phyloP scores from a whole-genome alignment of 345 rosid species.

The Adansonia digitata region DNA sequence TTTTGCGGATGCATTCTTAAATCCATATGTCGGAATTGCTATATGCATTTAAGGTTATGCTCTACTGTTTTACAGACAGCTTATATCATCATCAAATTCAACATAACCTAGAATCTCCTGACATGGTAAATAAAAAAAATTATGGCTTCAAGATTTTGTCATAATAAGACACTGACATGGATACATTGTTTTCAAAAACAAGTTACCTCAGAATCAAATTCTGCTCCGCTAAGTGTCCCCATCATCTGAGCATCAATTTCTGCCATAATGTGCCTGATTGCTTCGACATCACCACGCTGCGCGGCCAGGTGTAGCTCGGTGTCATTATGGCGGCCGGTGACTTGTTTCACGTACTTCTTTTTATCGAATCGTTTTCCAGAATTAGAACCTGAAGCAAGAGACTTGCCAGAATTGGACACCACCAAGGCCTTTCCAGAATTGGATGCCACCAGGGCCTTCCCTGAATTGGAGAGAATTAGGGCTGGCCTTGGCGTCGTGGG shows the following conservation, averaged over 20 bases:
- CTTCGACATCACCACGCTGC: conserved; percentile 63
- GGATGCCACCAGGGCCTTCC: conserved; percentile 21
- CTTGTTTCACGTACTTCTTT: conserved; percentile 91
- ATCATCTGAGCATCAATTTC: conserved; percentile 77
- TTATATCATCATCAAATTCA: background rate
- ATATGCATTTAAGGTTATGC: too few relatives aligned
- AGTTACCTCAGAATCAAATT: conserved; percentile 67
- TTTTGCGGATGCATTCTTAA: background rate
- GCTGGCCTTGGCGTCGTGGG: conserved; percentile 37
- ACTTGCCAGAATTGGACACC: conserved; percentile 52
- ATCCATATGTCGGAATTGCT: too few relatives aligned
- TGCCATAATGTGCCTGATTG: conserved; percentile 54
- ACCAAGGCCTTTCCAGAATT: conserved; percentile 25
- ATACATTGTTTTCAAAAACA: background rate
- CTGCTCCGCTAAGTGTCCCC: conserved; percentile 60
- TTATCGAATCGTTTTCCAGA: conserved; percentile 78
- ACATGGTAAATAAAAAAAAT: background rate
- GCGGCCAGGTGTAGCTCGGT: conserved; percentile 95
- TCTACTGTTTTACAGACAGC: too few relatives aligned
- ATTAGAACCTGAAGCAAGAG: conserved; percentile 44
- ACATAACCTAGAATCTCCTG: background rate
- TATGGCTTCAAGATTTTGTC: background rate
- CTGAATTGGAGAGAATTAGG: conserved; percentile 44
- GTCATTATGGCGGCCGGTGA: conserved; percentile 89
- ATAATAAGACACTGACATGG: background rate